phyloP scores from a whole-genome alignment of 352 stramenopile genomes.

The Globisporangium barbulae region DNA sequence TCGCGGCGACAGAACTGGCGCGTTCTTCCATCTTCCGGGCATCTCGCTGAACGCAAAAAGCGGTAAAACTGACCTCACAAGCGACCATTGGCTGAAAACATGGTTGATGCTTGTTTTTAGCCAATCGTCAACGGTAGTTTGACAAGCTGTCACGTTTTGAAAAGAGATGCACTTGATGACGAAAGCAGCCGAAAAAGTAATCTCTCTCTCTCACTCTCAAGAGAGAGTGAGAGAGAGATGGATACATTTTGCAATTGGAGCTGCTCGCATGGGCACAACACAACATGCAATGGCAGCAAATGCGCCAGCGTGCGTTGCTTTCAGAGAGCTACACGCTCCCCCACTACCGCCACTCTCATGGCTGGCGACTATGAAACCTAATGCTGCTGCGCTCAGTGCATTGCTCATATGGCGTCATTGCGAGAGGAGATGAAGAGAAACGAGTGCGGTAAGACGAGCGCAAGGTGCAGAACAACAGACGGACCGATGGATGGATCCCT shows the following conservation, averaged over 20 bases:
- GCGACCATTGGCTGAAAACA: constrained; percentile 17
- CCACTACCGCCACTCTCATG: too few relatives aligned
- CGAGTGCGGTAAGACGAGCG: too few relatives aligned
- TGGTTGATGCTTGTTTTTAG: not conserved
- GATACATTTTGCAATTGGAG: not conserved
- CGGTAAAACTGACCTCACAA: constrained; percentile 19
- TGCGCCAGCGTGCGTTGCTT: not conserved
- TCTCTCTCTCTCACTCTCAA: not conserved
- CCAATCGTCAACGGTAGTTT: not conserved
- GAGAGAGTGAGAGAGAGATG: not conserved
- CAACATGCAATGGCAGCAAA: not conserved
- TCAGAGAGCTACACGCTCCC: too few relatives aligned
- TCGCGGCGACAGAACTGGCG: not conserved
- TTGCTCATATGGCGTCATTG: too few relatives aligned
- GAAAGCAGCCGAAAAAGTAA: not conserved
- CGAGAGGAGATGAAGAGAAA: too few relatives aligned
- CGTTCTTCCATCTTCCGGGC: constrained; percentile 4
- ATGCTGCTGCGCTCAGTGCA: too few relatives aligned
- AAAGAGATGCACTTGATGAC: not conserved
- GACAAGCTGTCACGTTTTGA: not conserved
- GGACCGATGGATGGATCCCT: too few relatives aligned
- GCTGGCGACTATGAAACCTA: too few relatives aligned
- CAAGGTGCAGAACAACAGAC: too few relatives aligned
- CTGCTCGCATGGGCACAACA: not conserved
- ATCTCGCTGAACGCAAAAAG: constrained; percentile 6